phyloP scores from a whole-genome alignment of 495 filamentous ascomycete species.

The Xylaria bambusicola region DNA sequence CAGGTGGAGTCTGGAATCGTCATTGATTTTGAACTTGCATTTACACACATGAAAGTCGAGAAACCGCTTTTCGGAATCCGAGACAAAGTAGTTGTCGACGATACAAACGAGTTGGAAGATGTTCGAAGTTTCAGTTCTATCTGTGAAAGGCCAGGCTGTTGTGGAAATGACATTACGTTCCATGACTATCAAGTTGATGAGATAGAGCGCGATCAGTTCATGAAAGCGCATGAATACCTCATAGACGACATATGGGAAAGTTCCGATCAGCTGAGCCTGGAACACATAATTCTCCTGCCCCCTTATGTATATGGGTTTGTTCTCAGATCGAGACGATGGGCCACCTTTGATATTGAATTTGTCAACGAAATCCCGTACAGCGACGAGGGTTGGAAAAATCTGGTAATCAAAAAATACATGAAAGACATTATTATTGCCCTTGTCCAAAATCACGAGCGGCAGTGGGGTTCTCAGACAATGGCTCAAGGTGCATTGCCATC shows the following conservation, averaged over 20 bases:
- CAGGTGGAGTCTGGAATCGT: not conserved
- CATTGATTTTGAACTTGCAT: not conserved
- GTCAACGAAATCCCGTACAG: conserved; percentile 21
- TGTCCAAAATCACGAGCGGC: conserved; percentile 25
- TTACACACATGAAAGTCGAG: not conserved
- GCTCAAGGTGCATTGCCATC: not conserved
- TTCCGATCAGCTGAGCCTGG: not conserved
- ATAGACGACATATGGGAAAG: not conserved
- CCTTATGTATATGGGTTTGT: not conserved
- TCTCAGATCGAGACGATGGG: not conserved
- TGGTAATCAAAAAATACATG: conserved; percentile 18
- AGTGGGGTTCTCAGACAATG: not conserved
- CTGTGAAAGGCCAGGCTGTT: not conserved
- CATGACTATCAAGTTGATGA: not conserved
- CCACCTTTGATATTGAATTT: not conserved
- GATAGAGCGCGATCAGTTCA: not conserved
- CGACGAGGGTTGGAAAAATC: conserved; percentile 25
- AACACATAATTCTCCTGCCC: not conserved
- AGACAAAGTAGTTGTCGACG: not conserved
- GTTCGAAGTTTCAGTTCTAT: not conserved
- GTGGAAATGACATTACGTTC: not conserved
- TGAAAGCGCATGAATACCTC: not conserved
- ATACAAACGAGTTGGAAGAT: not conserved
- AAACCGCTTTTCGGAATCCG: not conserved
- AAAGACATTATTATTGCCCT: conserved; percentile 25